phyloP scores from a whole-genome alignment of 192 early-diverging fungal genomes.

The Phycomyces blakesleeanus region DNA sequence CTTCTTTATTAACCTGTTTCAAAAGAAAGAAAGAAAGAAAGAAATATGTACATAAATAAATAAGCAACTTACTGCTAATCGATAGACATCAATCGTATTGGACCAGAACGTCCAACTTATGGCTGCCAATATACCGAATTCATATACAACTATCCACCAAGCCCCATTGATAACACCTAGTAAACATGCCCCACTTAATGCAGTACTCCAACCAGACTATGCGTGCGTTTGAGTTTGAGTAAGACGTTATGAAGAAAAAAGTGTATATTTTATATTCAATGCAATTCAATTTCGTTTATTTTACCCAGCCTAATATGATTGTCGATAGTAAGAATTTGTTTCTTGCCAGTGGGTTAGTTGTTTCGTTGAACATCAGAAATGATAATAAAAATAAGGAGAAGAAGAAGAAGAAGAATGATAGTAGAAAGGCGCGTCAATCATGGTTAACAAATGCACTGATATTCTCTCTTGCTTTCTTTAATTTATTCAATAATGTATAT shows the following conservation, averaged over 20 bases:
- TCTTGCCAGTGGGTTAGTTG: background rate
- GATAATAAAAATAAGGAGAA: background rate
- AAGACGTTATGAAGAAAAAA: too few species aligned
- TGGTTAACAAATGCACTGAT: too few species aligned
- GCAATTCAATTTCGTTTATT: background rate
- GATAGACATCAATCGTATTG: constrained; percentile 1
- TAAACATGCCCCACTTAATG: constrained; percentile 14
- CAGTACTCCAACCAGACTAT: constrained; percentile 7
- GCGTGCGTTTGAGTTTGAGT: too few species aligned
- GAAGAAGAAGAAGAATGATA: too few species aligned
- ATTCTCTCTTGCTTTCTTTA: too few species aligned
- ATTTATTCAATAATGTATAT: too few species aligned
- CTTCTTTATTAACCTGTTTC: too few species aligned
- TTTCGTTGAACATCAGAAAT: background rate
- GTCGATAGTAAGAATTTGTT: background rate
- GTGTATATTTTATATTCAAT: too few species aligned
- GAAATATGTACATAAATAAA: too few species aligned
- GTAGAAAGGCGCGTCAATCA: too few species aligned
- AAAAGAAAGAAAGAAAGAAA: too few species aligned
- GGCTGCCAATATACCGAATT: constrained; percentile 8
- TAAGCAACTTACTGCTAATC: constrained; percentile 11
- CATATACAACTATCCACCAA: constrained; percentile 26
- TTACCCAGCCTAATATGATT: background rate
- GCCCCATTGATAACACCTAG: constrained; percentile 21
- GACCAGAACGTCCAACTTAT: constrained; percentile 3